A percentile compares a stretch with the other conserved stretches of the same genome.
These are phyloP conservation scores for Curvularia sp. DNA, from an alignment of 2,329 filamentous ascomycete species.

Conservation along the genomic window DNA sequence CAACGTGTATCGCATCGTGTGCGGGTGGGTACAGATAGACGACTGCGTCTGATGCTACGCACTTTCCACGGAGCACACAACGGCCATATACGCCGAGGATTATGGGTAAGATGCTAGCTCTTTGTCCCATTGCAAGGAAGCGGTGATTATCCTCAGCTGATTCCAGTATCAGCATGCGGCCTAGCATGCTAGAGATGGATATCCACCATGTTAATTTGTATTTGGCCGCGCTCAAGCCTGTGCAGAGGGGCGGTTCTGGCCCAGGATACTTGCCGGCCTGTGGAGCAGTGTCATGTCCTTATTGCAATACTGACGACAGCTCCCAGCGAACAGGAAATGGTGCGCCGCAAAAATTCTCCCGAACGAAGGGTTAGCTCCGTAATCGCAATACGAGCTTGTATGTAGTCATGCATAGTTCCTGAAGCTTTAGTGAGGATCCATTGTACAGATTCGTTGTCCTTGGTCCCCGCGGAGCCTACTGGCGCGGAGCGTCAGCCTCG, in stretches of 20 bases:
- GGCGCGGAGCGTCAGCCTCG: not conserved
- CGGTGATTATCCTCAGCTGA: not conserved
- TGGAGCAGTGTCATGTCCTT: not conserved
- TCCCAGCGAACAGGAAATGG: not conserved
- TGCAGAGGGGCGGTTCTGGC: constrained; percentile 3
- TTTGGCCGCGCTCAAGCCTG: not conserved
- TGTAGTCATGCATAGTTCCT: not conserved
- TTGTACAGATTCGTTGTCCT: not conserved
- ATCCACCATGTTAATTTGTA: constrained; percentile 7
- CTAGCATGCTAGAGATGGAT: not conserved
- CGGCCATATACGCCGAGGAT: not conserved
- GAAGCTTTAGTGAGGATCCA: constrained; percentile 1
- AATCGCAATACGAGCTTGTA: not conserved
- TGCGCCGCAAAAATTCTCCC: constrained; percentile 3
- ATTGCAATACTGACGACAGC: not conserved
- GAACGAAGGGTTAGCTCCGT: not conserved
- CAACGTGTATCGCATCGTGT: not conserved
- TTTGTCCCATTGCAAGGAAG: not conserved
- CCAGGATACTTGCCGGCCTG: constrained; percentile 7
- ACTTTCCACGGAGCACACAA: not conserved
- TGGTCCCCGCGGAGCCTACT: constrained; percentile 8
- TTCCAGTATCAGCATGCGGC: constrained; percentile 10
- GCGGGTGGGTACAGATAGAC: not conserved
- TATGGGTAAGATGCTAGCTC: not conserved
- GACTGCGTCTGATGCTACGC: not conserved